These are phyloP conservation scores for Penicillium paxilli DNA, from an alignment of 495 filamentous ascomycete genomes.

Conservation along the genomic window DNA sequence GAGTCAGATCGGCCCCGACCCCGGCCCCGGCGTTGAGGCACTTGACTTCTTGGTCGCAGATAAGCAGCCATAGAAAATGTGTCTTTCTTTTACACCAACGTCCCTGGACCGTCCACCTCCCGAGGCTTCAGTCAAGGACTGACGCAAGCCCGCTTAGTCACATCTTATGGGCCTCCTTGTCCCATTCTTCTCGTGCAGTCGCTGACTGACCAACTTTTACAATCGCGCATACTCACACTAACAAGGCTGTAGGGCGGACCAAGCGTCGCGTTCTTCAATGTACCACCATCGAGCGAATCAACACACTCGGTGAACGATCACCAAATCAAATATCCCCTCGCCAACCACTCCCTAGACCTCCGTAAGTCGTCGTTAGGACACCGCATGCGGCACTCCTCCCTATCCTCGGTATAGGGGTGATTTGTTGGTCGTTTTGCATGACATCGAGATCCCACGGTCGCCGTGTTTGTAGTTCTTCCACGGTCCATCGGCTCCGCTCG, in stretches of 20 bases:
- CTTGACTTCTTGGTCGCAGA: not conserved
- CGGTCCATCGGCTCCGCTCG: too few relatives aligned
- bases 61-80: not conserved
- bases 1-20: too few relatives aligned
- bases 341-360: not conserved
- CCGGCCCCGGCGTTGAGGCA: too few relatives aligned
- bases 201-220: not conserved
- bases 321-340: not conserved
- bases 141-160: not conserved
- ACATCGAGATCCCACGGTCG: too few relatives aligned
- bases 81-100: too few relatives aligned
- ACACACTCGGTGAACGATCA: not conserved
- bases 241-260: not conserved
- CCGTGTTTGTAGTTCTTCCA: too few relatives aligned
- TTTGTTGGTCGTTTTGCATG: too few relatives aligned
- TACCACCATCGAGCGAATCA: not conserved
- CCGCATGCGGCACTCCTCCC: not conserved
- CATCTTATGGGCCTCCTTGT: not conserved
- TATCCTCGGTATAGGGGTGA: not conserved
- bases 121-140: too few relatives aligned
- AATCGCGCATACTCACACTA: not conserved
- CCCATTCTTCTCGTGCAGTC: not conserved
- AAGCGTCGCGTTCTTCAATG: not conserved
- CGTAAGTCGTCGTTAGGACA: not conserved
- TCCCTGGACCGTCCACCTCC: too few relatives aligned